Conservation (phyloP, 1,284 basidiomycete species). For the Ceratobasidium sp. region DNA sequence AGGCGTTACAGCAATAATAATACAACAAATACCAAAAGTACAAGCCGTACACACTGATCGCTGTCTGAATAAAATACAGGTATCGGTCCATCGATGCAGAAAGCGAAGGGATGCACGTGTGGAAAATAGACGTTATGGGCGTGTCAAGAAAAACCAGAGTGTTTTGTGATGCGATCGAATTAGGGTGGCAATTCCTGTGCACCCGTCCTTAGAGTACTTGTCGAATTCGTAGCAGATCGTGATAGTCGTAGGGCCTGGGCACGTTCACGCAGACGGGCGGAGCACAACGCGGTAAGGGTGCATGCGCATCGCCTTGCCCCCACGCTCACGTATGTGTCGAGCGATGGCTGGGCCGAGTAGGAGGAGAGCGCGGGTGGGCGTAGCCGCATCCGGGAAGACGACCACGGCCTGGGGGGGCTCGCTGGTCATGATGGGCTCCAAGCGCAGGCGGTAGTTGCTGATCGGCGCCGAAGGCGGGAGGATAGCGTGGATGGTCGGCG, state of each 20-base stretch:
- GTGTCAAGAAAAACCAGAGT: constrained; percentile 17
- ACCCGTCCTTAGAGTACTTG: constrained; percentile 40
- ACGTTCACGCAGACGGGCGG: constrained; percentile 24
- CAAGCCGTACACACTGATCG: constrained; percentile 8
- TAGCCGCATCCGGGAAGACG: constrained; percentile 33
- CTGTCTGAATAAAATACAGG: constrained; percentile 35
- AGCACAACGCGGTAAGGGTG: constrained; percentile 42
- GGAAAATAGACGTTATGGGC: constrained; percentile 7
- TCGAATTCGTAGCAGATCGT: constrained; percentile 16
- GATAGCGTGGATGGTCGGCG: constrained; percentile 12
- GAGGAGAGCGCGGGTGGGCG: constrained; percentile 23
- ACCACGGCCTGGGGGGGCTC: constrained; percentile 34
- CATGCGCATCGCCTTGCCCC: constrained; percentile 31
- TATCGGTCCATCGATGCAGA: constrained; percentile 6
- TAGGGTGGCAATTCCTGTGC: constrained; percentile 25
- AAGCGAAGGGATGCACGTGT: constrained; percentile 24
- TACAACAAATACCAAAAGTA: constrained; percentile 20
- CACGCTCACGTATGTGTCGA: constrained; percentile 30
- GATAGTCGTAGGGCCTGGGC: neutral
- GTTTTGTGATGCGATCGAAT: constrained; percentile 16
- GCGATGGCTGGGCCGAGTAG: constrained; percentile 34
- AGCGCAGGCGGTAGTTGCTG: constrained; percentile 21
- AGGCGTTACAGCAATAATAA: constrained; percentile 41
- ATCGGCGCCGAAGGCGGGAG: constrained; percentile 22
- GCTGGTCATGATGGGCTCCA: constrained; percentile 10